Base-by-base conservation (phyloP, 805 yeast genomes). In the Wickerhamiella lipophila region DNA sequence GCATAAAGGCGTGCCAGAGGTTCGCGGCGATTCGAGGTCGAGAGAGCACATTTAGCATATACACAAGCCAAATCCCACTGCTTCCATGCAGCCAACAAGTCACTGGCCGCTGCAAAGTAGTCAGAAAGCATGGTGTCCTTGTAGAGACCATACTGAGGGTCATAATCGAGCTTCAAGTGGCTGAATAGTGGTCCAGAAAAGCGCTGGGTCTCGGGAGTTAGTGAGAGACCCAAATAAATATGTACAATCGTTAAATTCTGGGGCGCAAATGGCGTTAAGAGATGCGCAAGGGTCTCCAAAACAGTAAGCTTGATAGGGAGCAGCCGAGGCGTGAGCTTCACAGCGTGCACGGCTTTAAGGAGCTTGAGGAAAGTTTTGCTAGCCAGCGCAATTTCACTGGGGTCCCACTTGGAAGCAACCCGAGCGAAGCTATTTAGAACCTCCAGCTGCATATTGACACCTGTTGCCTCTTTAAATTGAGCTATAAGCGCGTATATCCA, bases 271-370 rank as follows among this genome's bases (percentile, higher is more conserved):
- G 32, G 43, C 21, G 38, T n/a, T 4, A 32, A 6, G 19, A 13
- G 9, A 45, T 53, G 48, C 15, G 68, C 68, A 42, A 68, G 56
- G 26, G 58, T 53, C n/a, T 48, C 52, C 53, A 68, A 66, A 15
- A 67, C 60, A 40, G 53, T 52, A 19, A 52, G 47, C 55, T 69
- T 68, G 48, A 68, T 56, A 12, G 55, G 56, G 34, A 59, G 61
- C 34, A 60, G 62, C 55, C 68, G 71, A 6, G 72, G 72, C 6
- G 67, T 68, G 1, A 71, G 72, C 52, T 69, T 72, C 35, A 68
- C 61, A 36, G 30, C 32, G 25, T 16, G 8, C 12, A 44, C 25
- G 5, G 30, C 25, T n/a, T n/a, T 9, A 8, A 44, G 34, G 29
- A 44, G 41, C 21, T 27, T 23, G 34, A n/a, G 15, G 30, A 44